Percentiles rank a stretch among this genome's conserved stretches.
These are phyloP conservation scores for Marasmius oreades DNA, from an alignment of 1,284 basidiomycete species.

Conservation along the genomic window DNA sequence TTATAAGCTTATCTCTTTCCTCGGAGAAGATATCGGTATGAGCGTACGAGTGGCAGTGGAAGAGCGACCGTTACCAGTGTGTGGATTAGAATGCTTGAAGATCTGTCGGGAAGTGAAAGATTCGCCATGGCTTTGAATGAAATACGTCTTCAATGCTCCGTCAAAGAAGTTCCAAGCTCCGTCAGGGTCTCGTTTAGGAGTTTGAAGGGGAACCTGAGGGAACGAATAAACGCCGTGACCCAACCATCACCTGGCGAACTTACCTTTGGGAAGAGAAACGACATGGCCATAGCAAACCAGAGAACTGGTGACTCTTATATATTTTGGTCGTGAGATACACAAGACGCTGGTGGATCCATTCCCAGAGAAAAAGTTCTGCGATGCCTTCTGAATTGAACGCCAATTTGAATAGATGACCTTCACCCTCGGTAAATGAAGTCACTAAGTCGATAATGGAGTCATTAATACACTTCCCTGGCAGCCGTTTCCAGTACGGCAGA, in stretches of 20 bases:
- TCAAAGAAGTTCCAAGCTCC: conserved; percentile 26
- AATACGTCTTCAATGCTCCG: conserved; percentile 24
- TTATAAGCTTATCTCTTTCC: background rate
- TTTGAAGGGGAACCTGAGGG: conserved; percentile 18
- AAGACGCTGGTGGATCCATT: background rate
- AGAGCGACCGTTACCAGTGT: conserved; percentile 22
- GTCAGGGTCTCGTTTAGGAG: conserved; percentile 20
- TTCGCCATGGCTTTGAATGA: conserved; percentile 15
- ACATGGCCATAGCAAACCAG: conserved; percentile 4
- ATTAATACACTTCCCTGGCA: no score
- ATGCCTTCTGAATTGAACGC: no score
- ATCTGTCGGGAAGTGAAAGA: conserved; percentile 24
- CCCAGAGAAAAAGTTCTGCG: background rate
- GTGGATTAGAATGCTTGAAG: conserved; percentile 23
- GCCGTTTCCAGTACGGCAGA: no score
- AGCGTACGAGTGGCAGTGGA: conserved; percentile 25
- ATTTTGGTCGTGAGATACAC: background rate
- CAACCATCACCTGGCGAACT: background rate
- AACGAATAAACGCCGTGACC: background rate
- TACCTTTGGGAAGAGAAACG: conserved; percentile 16
- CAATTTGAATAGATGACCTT: no score
- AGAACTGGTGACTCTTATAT: background rate
- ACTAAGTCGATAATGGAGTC: no score
- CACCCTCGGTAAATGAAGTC: no score
- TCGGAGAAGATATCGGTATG: background rate